Conservation (phyloP, 805 yeast species). For the Nakazawaea ambrosiae region DNA sequence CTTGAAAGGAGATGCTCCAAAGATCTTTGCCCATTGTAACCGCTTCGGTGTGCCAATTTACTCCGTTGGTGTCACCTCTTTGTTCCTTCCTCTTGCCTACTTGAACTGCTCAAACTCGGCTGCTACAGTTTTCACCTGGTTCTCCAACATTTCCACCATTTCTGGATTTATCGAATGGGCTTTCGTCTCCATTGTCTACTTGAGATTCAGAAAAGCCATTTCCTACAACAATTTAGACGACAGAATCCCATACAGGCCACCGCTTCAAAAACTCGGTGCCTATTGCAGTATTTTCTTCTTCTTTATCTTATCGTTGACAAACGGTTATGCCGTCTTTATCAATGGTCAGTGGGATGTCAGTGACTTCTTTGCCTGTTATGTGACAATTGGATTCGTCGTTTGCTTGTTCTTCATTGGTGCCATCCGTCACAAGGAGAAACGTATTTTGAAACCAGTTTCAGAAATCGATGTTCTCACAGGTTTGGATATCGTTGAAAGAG, state of each 20-base stretch:
- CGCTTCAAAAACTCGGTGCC: conserved; percentile 50
- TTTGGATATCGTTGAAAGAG: conserved; percentile 53
- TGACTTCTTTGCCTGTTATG: conserved; percentile 66
- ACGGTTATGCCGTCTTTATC: conserved; percentile 66
- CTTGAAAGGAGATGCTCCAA: conserved; percentile 55
- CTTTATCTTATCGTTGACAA: conserved; percentile 50
- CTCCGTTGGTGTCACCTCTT: conserved; percentile 39
- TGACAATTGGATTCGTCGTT: conserved; percentile 53
- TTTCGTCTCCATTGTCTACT: conserved; percentile 47
- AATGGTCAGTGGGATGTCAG: conserved; percentile 38
- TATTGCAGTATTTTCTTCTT: conserved; percentile 46
- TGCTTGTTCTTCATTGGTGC: conserved; percentile 26
- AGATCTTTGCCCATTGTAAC: conserved; percentile 45
- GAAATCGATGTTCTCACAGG: conserved; percentile 59
- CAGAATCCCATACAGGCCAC: conserved; percentile 51
- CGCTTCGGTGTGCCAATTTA: conserved; percentile 52
- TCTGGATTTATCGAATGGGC: conserved; percentile 60
- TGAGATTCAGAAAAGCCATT: conserved; percentile 48
- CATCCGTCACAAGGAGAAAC: conserved; percentile 33
- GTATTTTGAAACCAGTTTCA: conserved; percentile 43
- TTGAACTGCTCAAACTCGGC: conserved; percentile 56
- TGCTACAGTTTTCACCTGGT: conserved; percentile 55
- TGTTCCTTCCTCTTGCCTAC: conserved; percentile 35
- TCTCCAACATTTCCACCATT: conserved; percentile 54
- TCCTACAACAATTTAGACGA: conserved; percentile 30